A percentile compares a stretch with the other conserved stretches of the same genome.
These are phyloP conservation scores for Trichoderma atroviride DNA, from an alignment of 2,329 filamentous ascomycete species.

Conservation along the genomic window DNA sequence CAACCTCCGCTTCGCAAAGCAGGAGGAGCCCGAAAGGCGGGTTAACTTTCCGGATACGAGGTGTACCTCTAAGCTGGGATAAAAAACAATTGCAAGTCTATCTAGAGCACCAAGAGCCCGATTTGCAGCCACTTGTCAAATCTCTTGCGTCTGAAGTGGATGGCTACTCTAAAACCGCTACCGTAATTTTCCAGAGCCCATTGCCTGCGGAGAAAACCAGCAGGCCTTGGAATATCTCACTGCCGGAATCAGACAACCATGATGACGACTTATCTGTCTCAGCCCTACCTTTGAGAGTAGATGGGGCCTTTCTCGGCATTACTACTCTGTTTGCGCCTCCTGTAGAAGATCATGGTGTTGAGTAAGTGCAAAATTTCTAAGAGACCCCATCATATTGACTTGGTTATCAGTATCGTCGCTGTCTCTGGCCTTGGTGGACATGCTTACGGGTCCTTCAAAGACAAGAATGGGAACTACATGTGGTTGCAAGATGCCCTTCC, in stretches of 20 bases:
- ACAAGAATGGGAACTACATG: neutral
- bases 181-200: neutral
- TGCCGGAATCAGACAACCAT: neutral
- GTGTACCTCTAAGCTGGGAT: neutral
- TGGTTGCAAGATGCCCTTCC: constrained; percentile 3
- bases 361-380: neutral
- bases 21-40: neutral
- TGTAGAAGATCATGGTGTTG: neutral
- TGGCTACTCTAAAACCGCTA: neutral
- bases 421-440: neutral
- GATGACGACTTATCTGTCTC: too few species aligned
- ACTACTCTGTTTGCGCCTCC: neutral
- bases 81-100: neutral
- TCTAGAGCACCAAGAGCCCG: neutral
- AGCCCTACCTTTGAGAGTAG: neutral
- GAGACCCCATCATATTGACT: neutral
- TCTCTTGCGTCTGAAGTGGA: neutral
- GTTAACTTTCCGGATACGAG: neutral
- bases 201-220: neutral
- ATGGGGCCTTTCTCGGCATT: neutral
- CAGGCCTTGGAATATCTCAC: neutral
- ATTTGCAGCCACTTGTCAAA: neutral
- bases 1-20: neutral
- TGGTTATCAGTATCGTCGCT: neutral
- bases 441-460: neutral